phyloP scores from a whole-genome alignment of 495 filamentous ascomycete genomes.

The Aspergillus indologenus region DNA sequence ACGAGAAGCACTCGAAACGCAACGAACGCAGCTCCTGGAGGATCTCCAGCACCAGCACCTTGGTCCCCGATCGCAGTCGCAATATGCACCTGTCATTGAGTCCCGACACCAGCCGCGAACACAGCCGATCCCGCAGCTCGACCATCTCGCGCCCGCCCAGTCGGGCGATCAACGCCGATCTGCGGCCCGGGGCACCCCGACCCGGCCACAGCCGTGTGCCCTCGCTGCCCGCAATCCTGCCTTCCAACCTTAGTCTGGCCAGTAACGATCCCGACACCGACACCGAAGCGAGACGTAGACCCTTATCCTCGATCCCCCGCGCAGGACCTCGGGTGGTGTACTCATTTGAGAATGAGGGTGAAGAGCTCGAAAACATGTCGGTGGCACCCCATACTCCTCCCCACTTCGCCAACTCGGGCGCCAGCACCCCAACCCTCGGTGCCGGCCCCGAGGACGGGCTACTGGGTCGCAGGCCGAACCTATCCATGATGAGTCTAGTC shows the following conservation, averaged over 20 bases:
- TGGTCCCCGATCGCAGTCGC: constrained; percentile 4
- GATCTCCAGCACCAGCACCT: constrained; percentile 35
- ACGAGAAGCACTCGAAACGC: constrained; percentile 14
- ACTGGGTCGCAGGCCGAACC: constrained; percentile 2
- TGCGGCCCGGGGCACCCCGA: background rate
- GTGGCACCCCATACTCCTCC: background rate
- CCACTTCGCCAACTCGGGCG: background rate
- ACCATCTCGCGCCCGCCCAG: constrained; percentile 30
- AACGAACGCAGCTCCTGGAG: constrained; percentile 2
- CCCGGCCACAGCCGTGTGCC: background rate
- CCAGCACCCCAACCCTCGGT: constrained; percentile 20
- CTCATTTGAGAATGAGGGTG: constrained; percentile 26
- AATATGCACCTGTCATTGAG: background rate
- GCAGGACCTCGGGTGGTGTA: background rate
- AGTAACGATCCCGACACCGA: constrained; percentile 35
- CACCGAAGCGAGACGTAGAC: constrained; percentile 35
- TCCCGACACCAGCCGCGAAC: background rate
- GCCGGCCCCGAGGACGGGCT: constrained; percentile 19
- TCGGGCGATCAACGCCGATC: constrained; percentile 24
- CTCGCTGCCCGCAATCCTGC: background rate
- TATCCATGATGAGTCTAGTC: constrained; percentile 35
- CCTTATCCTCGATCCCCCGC: constrained; percentile 6
- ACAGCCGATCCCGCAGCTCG: constrained; percentile 11
- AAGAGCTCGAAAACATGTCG: constrained; percentile 14
- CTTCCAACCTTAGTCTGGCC: background rate